Percentiles rank a stretch among this genome's conserved stretches.
Conservation (phyloP, 495 filamentous ascomycete genomes). For the Clavariopsis aquatica region DNA sequence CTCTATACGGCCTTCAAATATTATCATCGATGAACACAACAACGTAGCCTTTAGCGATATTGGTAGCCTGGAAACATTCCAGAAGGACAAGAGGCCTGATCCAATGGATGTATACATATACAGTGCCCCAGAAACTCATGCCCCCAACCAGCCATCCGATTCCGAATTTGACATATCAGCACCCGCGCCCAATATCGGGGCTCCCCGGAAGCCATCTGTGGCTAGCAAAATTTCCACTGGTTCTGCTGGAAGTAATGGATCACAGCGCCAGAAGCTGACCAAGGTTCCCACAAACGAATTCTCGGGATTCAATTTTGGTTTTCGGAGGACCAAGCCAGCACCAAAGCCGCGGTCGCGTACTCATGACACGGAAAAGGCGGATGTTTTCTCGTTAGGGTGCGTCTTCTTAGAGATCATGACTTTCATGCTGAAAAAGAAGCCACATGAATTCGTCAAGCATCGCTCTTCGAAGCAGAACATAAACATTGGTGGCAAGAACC, state of each 20-base stretch:
- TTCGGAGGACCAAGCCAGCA: constrained; percentile 22
- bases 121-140: constrained; percentile 69
- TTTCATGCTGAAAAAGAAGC: constrained; percentile 70
- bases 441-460: constrained; percentile 69
- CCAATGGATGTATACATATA: constrained; percentile 88
- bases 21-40: constrained; percentile 71
- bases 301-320: constrained; percentile 38
- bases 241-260: constrained; percentile 23
- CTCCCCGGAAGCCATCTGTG: constrained; percentile 31
- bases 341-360: constrained; percentile 24
- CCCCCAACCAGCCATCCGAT: constrained; percentile 1
- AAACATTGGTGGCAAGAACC: constrained; percentile 20
- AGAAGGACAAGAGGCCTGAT: constrained; percentile 52
- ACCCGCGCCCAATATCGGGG: neutral
- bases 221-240: constrained; percentile 32
- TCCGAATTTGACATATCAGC: neutral
- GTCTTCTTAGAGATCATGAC: constrained; percentile 70
- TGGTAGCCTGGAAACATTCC: constrained; percentile 61
- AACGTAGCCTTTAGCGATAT: constrained; percentile 74
- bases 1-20: constrained; percentile 80
- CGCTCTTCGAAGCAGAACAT: constrained; percentile 68
- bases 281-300: constrained; percentile 32
- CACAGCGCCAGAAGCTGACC: constrained; percentile 22
- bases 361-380: constrained; percentile 48
- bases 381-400: constrained; percentile 78